phyloP scores from a whole-genome alignment of 2,329 filamentous ascomycete genomes.

The Tothia fuscella region DNA sequence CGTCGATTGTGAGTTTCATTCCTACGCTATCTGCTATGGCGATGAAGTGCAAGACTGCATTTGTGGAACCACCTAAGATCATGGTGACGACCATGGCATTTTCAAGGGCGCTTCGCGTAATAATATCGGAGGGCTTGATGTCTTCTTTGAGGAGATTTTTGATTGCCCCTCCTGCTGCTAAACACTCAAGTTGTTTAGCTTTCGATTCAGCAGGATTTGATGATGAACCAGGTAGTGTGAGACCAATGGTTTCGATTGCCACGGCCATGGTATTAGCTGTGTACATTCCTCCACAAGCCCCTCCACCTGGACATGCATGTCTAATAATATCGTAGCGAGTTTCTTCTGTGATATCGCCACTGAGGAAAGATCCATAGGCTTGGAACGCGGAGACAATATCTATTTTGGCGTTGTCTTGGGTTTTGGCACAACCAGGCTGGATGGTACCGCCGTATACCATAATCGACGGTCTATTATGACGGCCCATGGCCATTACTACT shows the following conservation, averaged over 20 bases:
- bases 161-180: conserved; percentile 38
- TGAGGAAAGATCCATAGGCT: conserved; percentile 88
- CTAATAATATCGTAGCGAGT: conserved; percentile 90
- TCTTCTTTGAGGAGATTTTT: conserved; percentile 39
- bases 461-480: conserved; percentile 83
- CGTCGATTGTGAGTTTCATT: conserved; percentile 38
- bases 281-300: conserved; percentile 74
- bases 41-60: conserved; percentile 39
- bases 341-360: conserved; percentile 81
- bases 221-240: conserved; percentile 39
- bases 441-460: conserved; percentile 99
- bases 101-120: conserved; percentile 37
- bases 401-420: conserved; percentile 61
- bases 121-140: conserved; percentile 36
- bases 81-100: conserved; percentile 41
- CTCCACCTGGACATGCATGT: conserved; percentile 73
- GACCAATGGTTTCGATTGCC: conserved; percentile 40
- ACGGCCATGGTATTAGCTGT: conserved; percentile 42
- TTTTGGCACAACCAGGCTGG: conserved; percentile 71
- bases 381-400: conserved; percentile 98
- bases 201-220: conserved; percentile 39
- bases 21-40: conserved; percentile 39
- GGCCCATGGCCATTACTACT: conserved; percentile 67
- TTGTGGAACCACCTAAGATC: conserved; percentile 39
- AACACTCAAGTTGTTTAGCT: conserved; percentile 38